A percentile compares a stretch with the other conserved stretches of the same genome.
These are phyloP conservation scores for Hemileccinum impolitum DNA, from an alignment of 768 basidiomycete genomes.

Conservation along the genomic window DNA sequence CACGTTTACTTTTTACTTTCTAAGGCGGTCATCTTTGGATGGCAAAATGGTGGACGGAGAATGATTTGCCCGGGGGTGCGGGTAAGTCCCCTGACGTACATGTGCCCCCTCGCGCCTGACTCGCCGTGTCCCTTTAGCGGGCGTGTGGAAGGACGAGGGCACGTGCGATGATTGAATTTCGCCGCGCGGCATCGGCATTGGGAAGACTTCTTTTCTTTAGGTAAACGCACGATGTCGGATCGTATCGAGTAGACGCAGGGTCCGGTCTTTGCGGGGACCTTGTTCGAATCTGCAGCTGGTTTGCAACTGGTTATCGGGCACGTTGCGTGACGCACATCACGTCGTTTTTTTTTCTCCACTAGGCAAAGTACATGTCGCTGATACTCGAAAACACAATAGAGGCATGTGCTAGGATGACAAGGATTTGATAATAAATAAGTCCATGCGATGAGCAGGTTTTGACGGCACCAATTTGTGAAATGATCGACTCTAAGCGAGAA, in stretches of 20 bases:
- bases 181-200: too few species aligned
- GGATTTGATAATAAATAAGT: conserved; percentile 12
- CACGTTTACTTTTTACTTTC: neutral
- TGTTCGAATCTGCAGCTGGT: too few species aligned
- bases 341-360: too few species aligned
- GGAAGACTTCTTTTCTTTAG: too few species aligned
- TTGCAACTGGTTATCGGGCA: too few species aligned
- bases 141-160: conserved; percentile 36
- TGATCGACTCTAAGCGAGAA: neutral
- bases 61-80: conserved; percentile 33
- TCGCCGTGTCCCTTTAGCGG: conserved; percentile 6
- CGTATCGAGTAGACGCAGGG: too few species aligned
- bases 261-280: too few species aligned
- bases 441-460: conserved; percentile 5
- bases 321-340: too few species aligned
- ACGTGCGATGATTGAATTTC: conserved; percentile 23
- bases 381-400: neutral
- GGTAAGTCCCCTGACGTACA: conserved; percentile 6
- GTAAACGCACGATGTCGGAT: too few species aligned
- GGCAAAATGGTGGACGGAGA: conserved; percentile 49
- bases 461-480: neutral
- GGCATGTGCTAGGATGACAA: neutral
- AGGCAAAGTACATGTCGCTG: too few species aligned
- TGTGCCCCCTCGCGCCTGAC: too few species aligned
- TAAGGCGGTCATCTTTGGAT: conserved; percentile 47